Evolutionary conservation across 2,329 filamentous ascomycete species (phyloP).

Genomic region (Monosporascus ibericus): DNA sequence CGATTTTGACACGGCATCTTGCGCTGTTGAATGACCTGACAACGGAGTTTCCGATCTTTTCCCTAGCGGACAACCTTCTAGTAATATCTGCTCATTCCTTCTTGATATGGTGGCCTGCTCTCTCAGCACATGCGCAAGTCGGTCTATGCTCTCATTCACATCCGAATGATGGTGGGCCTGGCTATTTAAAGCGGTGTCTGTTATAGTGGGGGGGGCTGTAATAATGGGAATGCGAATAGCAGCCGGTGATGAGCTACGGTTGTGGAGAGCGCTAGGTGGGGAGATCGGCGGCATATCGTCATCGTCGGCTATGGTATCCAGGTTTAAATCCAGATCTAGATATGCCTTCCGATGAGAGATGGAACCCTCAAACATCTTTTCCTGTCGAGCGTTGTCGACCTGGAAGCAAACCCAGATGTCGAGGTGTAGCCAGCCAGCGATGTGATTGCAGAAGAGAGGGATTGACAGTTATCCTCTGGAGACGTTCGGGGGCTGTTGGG

Average conservation of each 20-base stretch:
- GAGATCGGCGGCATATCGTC: conserved; percentile 12
- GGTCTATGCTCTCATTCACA: not conserved
- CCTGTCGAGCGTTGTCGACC: not conserved
- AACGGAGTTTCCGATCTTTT: not conserved
- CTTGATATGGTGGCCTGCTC: not conserved
- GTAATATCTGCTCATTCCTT: not conserved
- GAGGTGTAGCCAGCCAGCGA: not conserved
- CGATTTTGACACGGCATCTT: not conserved
- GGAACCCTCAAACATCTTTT: conserved; percentile 19
- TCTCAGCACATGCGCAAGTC: not conserved
- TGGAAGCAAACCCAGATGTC: not conserved
- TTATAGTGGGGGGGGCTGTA: not conserved
- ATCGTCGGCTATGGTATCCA: conserved; percentile 7
- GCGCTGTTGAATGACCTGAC: not conserved
- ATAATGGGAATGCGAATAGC: not conserved
- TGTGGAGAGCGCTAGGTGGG: conserved; percentile 4
- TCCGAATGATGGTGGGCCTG: too few species aligned
- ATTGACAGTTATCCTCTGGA: too few species aligned
- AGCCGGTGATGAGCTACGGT: not conserved
- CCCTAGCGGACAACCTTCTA: not conserved
- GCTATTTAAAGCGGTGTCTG: not conserved
- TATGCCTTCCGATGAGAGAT: conserved; percentile 16
- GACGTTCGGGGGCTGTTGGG: not conserved
- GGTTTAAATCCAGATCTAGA: conserved; percentile 16
- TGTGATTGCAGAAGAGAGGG: not conserved